These are phyloP conservation scores for Phytophthora litchii DNA, from an alignment of 352 stramenopile genomes.

Conservation along the genomic window DNA sequence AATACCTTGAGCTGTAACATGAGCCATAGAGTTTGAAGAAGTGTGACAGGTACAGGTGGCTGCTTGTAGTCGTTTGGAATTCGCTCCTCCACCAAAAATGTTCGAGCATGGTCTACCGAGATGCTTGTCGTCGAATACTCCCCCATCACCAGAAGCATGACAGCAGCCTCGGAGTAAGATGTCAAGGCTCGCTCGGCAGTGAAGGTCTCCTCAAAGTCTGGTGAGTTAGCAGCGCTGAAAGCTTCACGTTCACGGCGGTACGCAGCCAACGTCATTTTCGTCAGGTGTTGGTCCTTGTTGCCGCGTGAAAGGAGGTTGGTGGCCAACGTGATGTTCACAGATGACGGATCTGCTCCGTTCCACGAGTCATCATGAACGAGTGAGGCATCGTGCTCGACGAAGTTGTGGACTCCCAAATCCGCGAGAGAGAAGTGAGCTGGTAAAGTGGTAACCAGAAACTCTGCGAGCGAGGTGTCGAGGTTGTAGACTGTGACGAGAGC, in stretches of 20 bases:
- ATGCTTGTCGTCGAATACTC: slow-evolving; percentile 43
- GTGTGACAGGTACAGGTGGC: slow-evolving; percentile 43
- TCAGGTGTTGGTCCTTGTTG: slow-evolving; percentile 34
- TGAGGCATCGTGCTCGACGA: slow-evolving; percentile 64
- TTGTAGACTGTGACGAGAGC: slow-evolving; percentile 58
- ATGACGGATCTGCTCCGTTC: slow-evolving; percentile 45
- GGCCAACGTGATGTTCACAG: slow-evolving; percentile 58
- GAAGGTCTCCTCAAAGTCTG: slow-evolving; percentile 48
- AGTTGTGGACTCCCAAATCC: slow-evolving; percentile 63
- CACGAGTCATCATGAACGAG: slow-evolving; percentile 71
- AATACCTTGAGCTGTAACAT: slow-evolving; percentile 52
- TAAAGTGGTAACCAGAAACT: slow-evolving; percentile 39
- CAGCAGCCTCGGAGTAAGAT: slow-evolving; percentile 55
- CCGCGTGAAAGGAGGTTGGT: slow-evolving; percentile 41
- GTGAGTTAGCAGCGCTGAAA: slow-evolving; percentile 44
- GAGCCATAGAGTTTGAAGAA: slow-evolving; percentile 35
- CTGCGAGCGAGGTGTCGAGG: slow-evolving; percentile 42
- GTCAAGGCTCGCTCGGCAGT: slow-evolving; percentile 33
- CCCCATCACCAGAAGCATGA: slow-evolving; percentile 56
- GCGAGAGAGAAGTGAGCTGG: slow-evolving; percentile 53
- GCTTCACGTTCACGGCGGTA: slow-evolving; percentile 53
- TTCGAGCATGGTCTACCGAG: slow-evolving; percentile 44
- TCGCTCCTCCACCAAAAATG: slow-evolving; percentile 57
- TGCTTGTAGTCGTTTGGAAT: slow-evolving; percentile 51
- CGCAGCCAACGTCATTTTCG: slow-evolving; percentile 43